These are phyloP conservation scores for Cyclostephanos tholiformis DNA, from an alignment of 108 stramenopile genomes.

Conservation along the genomic window DNA sequence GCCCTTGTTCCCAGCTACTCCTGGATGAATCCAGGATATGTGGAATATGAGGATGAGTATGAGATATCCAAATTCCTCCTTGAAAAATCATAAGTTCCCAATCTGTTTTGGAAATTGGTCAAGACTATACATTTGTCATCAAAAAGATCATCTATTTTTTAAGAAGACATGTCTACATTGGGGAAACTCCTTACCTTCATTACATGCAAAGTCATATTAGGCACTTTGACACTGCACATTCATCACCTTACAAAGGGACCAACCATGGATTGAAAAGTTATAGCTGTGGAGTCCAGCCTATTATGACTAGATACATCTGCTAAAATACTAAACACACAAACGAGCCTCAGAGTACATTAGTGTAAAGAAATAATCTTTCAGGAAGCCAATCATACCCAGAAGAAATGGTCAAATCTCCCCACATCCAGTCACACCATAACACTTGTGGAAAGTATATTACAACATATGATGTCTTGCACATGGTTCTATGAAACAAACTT, in stretches of 20 bases:
- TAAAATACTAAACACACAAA: neutral
- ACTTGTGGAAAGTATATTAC: neutral
- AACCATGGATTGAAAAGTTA: constrained; percentile 10
- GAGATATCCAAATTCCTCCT: constrained; percentile 20
- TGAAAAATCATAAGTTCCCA: neutral
- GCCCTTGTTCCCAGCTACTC: neutral
- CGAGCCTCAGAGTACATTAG: neutral
- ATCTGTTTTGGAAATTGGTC: neutral
- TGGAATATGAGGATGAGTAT: constrained; percentile 20
- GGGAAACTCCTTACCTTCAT: constrained; percentile 4
- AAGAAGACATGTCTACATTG: neutral
- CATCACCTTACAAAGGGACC: constrained; percentile 14
- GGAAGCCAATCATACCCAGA: neutral
- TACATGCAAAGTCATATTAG: neutral
- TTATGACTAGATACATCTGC: constrained; percentile 12
- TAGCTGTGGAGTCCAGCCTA: neutral
- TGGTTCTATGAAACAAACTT: no score
- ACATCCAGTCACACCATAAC: neutral
- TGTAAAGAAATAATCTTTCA: neutral
- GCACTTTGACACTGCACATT: neutral
- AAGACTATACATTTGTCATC: neutral
- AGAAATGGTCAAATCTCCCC: neutral
- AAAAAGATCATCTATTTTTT: neutral
- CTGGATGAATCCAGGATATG: constrained; percentile 28
- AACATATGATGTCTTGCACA: no score